Conservation (phyloP, 305 asterid species). For the Salvia sclarea region DNA sequence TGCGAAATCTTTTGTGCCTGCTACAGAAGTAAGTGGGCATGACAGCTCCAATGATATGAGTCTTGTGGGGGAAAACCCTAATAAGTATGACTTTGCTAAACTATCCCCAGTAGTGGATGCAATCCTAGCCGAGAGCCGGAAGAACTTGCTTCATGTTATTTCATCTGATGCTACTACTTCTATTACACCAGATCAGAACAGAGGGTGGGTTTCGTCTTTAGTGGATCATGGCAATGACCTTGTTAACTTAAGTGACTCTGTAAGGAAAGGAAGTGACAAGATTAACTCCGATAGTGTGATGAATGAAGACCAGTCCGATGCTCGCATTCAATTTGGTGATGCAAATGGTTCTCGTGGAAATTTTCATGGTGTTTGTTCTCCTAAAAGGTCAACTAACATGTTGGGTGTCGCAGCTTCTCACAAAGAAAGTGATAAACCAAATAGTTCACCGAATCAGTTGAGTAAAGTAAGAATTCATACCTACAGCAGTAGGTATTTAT, state of each 20-base stretch:
- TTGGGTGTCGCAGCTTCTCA: conserved; percentile 38
- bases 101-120: conserved; percentile 75
- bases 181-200: conserved; percentile 40
- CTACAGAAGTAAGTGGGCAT: conserved; percentile 47
- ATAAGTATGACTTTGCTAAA: conserved; percentile 69
- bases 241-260: conserved; percentile 29
- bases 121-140: conserved; percentile 61
- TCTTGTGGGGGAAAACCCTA: conserved; percentile 66
- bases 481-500: conserved; percentile 18
- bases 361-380: conserved; percentile 31
- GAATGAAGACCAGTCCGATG: conserved; percentile 46
- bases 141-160: conserved; percentile 41
- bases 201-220: conserved; percentile 32
- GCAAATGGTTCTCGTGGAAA: conserved; percentile 40
- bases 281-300: conserved; percentile 30
- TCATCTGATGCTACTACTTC: conserved; percentile 47
- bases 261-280: conserved; percentile 33
- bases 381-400: conserved; percentile 39
- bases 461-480: conserved; percentile 46
- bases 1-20: conserved; percentile 39
- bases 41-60: conserved; percentile 84
- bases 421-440: conserved; percentile 39
- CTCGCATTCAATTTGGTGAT: conserved; percentile 33
- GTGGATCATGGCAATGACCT: conserved; percentile 38
- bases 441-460: conserved; percentile 46